Conservation (phyloP, 306 rosid species). For the Gastrolobium bilobum region DNA sequence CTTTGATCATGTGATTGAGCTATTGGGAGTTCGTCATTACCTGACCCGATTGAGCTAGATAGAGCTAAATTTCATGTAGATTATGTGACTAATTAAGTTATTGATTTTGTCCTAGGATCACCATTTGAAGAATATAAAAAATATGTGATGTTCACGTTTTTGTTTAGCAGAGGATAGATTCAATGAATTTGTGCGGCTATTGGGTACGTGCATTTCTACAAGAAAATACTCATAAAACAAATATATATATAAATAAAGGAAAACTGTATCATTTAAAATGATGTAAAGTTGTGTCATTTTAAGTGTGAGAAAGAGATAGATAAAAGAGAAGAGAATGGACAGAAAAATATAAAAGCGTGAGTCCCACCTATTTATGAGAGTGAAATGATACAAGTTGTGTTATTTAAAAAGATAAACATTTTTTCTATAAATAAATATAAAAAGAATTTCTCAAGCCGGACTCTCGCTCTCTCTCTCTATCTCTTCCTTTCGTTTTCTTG, state of each 20-base stretch:
- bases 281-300: too few species aligned
- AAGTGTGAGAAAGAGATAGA: too few species aligned
- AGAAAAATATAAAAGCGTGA: too few species aligned
- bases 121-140: conserved; percentile 25
- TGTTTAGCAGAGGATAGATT: conserved; percentile 25
- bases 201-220: conserved; percentile 35
- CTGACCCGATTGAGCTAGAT: conserved; percentile 14
- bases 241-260: too few species aligned
- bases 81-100: background rate
- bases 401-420: too few species aligned
- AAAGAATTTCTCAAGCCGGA: background rate
- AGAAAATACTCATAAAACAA: conserved; percentile 1
- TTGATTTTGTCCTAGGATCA: conserved; percentile 22
- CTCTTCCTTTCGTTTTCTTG: conserved; percentile 41
- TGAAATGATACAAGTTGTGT: too few species aligned
- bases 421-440: too few species aligned
- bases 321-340: too few species aligned
- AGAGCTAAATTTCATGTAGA: conserved; percentile 31
- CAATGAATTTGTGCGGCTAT: conserved; percentile 40
- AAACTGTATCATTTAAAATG: too few species aligned
- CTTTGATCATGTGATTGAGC: conserved; percentile 29
- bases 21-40: conserved; percentile 26
- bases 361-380: too few species aligned
- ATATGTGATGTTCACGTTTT: conserved; percentile 42
- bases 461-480: background rate